Conservation (phyloP, 345 rosid genomes). For the rapeseed (Brassica napus) region DNA sequence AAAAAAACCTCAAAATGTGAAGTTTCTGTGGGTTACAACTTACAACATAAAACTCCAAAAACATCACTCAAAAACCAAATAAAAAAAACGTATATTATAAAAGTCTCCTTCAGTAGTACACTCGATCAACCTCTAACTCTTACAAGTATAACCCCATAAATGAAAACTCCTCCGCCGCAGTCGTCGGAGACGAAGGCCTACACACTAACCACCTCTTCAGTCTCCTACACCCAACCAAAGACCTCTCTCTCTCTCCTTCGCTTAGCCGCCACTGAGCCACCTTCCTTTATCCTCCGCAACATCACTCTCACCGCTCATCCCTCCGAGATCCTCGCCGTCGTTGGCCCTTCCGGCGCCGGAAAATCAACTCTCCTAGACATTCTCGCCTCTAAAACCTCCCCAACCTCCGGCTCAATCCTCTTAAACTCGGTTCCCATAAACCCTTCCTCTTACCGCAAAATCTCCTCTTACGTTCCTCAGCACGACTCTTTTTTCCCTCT, state of each 20-base stretch:
- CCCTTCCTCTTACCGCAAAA: slow-evolving; percentile 77
- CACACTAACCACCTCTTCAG: slow-evolving; percentile 62
- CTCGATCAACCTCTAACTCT: neutral
- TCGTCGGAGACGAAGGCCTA: slow-evolving; percentile 45
- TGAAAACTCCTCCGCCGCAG: slow-evolving; percentile 34
- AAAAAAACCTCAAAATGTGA: neutral
- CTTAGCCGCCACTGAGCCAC: slow-evolving; percentile 49
- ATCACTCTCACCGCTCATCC: slow-evolving; percentile 77
- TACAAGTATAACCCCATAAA: slow-evolving; percentile 11
- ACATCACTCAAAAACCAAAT: slow-evolving; percentile 8
- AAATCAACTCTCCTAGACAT: slow-evolving; percentile 96
- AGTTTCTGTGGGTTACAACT: neutral
- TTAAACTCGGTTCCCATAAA: slow-evolving; percentile 73
- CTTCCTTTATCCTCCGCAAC: slow-evolving; percentile 60
- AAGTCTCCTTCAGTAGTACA: slow-evolving; percentile 7
- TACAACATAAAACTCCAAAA: slow-evolving; percentile 18
- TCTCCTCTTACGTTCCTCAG: slow-evolving; percentile 89
- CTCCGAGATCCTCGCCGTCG: slow-evolving; percentile 84
- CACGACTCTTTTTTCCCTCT: slow-evolving; percentile 72
- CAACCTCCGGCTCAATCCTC: slow-evolving; percentile 66
- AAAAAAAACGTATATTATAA: neutral
- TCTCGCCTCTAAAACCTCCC: slow-evolving; percentile 75
- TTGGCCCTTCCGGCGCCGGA: slow-evolving; percentile 97
- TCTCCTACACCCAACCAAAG: slow-evolving; percentile 63
- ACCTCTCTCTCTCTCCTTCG: slow-evolving; percentile 37